These are phyloP conservation scores for Xylona heveae DNA, from an alignment of 495 filamentous ascomycete species.

Conservation along the genomic window DNA sequence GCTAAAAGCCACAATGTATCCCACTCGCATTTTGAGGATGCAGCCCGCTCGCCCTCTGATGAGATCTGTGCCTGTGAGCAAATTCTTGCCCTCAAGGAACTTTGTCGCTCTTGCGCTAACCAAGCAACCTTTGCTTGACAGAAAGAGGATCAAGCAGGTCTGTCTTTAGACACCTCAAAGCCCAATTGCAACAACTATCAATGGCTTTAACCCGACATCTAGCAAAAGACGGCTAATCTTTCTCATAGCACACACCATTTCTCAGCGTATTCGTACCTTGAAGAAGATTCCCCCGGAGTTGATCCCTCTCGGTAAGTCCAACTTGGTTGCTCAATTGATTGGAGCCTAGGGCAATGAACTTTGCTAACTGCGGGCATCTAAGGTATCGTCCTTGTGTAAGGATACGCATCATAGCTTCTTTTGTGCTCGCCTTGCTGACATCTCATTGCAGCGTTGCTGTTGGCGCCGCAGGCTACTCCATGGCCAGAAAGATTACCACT, in stretches of 20 bases:
- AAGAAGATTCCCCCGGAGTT: slow-evolving; percentile 85
- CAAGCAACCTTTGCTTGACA: slow-evolving; percentile 4
- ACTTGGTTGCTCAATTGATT: no score
- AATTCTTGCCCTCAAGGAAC: background rate
- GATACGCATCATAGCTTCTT: slow-evolving; percentile 3
- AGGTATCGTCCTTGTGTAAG: slow-evolving; percentile 72
- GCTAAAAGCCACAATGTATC: slow-evolving; percentile 44
- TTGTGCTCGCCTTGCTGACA: slow-evolving; percentile 10
- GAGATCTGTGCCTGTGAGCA: slow-evolving; percentile 62
- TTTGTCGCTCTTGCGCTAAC: background rate
- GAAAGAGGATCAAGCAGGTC: slow-evolving; percentile 24
- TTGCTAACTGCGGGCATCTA: slow-evolving; percentile 1
- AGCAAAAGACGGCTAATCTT: slow-evolving; percentile 14
- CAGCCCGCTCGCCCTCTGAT: slow-evolving; percentile 40
- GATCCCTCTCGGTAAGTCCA: slow-evolving; percentile 73
- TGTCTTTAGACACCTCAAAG: background rate
- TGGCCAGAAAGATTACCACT: slow-evolving; percentile 54
- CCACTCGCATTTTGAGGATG: slow-evolving; percentile 36
- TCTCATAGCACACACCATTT: slow-evolving; percentile 75
- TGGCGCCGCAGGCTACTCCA: slow-evolving; percentile 57
- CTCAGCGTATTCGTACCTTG: slow-evolving; percentile 73
- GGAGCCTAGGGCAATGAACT: no score
- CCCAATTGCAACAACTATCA: background rate
- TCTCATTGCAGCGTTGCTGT: slow-evolving; percentile 32
- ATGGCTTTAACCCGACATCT: background rate